Base-by-base conservation (phyloP, 352 stramenopile genomes). In the Bremia lactucae region DNA sequence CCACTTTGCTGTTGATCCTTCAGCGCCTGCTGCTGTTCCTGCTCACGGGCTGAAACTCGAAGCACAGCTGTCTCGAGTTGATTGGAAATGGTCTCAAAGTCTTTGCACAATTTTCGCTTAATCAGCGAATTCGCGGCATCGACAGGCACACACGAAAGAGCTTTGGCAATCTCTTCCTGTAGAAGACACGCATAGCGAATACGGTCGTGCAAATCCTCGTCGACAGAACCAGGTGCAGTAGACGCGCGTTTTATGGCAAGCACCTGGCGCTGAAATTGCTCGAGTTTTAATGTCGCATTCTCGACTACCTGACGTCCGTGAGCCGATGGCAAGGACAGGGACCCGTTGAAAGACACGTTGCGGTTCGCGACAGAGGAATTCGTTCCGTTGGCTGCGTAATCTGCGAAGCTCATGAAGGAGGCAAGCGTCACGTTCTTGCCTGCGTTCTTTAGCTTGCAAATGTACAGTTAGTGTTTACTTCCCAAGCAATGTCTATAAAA, bases 201-300 rank as follows among this genome's bases (percentile, higher is more conserved):
- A 36, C 75, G 75, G 57, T 91, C 78, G 52, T 86, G 72, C 42
- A 88, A 51, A 24, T 88, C 78, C 41, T 88, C 75, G 47, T 91
- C 74, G 11, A 83, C 53, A 16, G 46, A 47, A 22, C 42, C 46
- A 7, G 35, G 2, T 8, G 46, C 48, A 26, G 49, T 38, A 20
- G 71, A 61, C 8, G 59, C 68, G 54, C 78, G 73, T 44, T 87
- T 87, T 46, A 91, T 83, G 24, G 69, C 75, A 11, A 83, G 52
- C 23, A 88, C 76, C 35, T 91, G 78, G 11, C 78, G 73, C 49
- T 91, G 78, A 55, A 88, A 91, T 51, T 87, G 72, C 49, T 88
- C 78, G 3, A 88, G 57, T 43, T 91, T 91, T 42, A 88, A 59
- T 7, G 72, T 78, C 21, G 71, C 72, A 20, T 42, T 50, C n/a